Percentiles rank a stretch among this genome's conserved stretches.
phyloP scores from a whole-genome alignment of 768 basidiomycete genomes.

The Serendipita sp. region DNA sequence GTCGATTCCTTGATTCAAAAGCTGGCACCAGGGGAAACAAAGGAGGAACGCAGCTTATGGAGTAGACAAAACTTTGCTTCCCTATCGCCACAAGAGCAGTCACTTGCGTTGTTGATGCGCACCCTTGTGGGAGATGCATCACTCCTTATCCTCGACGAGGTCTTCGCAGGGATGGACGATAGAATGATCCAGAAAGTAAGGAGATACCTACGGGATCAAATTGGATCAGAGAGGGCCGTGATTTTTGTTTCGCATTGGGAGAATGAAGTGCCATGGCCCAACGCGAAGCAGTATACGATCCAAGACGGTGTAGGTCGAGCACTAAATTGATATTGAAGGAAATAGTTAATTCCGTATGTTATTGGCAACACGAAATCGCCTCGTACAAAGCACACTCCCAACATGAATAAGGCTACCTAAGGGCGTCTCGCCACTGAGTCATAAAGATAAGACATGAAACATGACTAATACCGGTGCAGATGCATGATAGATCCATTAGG shows the following conservation, averaged over 20 bases:
- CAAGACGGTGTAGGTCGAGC: background rate
- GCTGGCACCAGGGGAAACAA: constrained; percentile 37
- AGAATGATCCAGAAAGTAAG: constrained; percentile 50
- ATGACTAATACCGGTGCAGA: no score
- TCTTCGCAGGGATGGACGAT: constrained; percentile 84
- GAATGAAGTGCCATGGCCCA: constrained; percentile 71
- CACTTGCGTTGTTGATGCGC: constrained; percentile 67
- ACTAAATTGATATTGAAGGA: background rate
- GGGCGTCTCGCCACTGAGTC: no score
- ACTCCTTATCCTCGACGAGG: constrained; percentile 78
- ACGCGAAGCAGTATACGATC: background rate
- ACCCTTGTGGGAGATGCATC: constrained; percentile 61
- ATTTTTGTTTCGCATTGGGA: constrained; percentile 84
- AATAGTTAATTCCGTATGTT: background rate
- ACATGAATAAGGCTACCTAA: background rate
- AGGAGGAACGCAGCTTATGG: background rate
- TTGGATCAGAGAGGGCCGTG: constrained; percentile 43
- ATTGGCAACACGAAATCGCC: background rate
- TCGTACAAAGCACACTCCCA: background rate
- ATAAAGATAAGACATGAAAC: no score
- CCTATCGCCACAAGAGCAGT: constrained; percentile 59
- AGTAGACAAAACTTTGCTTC: constrained; percentile 36
- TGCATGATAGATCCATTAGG: no score
- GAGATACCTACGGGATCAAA: constrained; percentile 37
- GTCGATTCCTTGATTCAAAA: constrained; percentile 43